These are phyloP conservation scores for Sugiyamaella pinicola DNA, from an alignment of 1,139 yeast species.

Conservation along the genomic window DNA sequence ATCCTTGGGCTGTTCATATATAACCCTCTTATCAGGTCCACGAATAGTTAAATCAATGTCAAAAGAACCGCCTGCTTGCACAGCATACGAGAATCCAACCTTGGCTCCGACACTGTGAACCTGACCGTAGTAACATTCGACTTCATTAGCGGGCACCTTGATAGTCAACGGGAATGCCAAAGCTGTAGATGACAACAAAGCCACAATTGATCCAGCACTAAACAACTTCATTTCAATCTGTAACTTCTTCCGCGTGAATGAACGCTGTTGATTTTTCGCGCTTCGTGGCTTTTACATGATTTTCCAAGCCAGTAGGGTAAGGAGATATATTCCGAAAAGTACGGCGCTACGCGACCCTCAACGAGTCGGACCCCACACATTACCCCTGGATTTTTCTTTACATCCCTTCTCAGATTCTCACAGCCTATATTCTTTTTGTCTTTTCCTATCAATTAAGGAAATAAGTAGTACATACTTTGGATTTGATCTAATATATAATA, in stretches of 20 bases:
- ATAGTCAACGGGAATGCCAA: conserved; percentile 60
- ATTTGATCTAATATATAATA: too few relatives aligned
- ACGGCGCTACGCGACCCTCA: conserved; percentile 13
- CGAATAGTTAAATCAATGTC: conserved; percentile 78
- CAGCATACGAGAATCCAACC: conserved; percentile 85
- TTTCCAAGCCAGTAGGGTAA: conserved; percentile 3
- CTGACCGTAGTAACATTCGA: conserved; percentile 75
- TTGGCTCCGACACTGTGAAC: conserved; percentile 65
- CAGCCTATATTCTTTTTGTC: too few relatives aligned
- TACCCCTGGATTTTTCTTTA: conserved; percentile 9
- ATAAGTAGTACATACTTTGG: too few relatives aligned
- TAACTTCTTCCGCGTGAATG: background rate
- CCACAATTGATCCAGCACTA: background rate
- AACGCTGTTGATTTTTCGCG: background rate
- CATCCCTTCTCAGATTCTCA: too few relatives aligned
- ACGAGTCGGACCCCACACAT: background rate
- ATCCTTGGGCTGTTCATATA: conserved; percentile 63
- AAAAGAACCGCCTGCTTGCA: conserved; percentile 86
- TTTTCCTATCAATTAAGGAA: too few relatives aligned
- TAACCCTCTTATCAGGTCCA: conserved; percentile 64
- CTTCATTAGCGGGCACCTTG: conserved; percentile 74
- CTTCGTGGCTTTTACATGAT: conserved; percentile 14
- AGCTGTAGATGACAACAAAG: background rate
- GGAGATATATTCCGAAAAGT: background rate
- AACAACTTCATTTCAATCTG: conserved; percentile 1